Conservation (phyloP, 2,329 filamentous ascomycete species). For the Ophidiomyces ophidiicola region DNA sequence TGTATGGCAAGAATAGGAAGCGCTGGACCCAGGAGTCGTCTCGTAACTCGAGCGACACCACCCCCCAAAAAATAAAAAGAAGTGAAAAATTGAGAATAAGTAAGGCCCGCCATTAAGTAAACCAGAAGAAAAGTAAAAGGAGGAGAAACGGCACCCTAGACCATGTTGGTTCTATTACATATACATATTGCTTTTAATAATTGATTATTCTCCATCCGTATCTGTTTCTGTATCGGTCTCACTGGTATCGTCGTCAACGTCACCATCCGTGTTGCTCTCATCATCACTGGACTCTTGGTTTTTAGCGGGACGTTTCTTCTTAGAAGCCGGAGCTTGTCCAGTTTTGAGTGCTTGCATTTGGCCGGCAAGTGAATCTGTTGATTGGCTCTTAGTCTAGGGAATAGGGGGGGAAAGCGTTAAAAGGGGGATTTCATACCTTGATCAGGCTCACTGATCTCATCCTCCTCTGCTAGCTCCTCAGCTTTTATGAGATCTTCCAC, state of each 20-base stretch:
- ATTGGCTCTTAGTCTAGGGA: conserved; percentile 6
- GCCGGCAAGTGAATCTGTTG: conserved; percentile 75
- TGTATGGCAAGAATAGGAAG: no score
- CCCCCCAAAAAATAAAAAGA: conserved; percentile 2
- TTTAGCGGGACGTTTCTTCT: conserved; percentile 41
- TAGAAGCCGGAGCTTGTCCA: conserved; percentile 42
- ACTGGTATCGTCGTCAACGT: conserved; percentile 43
- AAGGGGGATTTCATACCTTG: conserved; percentile 56
- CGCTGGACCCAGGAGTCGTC: no score
- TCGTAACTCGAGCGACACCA: no score
- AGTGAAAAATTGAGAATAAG: conserved; percentile 6
- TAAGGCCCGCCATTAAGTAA: neutral
- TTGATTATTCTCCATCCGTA: conserved; percentile 53
- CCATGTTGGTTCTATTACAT: conserved; percentile 14
- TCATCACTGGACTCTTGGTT: conserved; percentile 54
- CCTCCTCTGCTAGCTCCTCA: conserved; percentile 65
- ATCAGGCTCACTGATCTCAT: conserved; percentile 95
- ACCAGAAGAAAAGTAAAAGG: neutral
- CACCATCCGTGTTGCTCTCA: conserved; percentile 53
- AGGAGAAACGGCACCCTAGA: conserved; percentile 6
- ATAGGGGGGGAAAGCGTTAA: neutral
- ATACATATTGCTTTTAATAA: conserved; percentile 14
- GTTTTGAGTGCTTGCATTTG: conserved; percentile 83
- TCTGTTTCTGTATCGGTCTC: conserved; percentile 62
- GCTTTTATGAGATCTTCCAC: conserved; percentile 86